Percentiles rank a stretch among this genome's conserved stretches.
Evolutionary conservation across 2,329 filamentous ascomycete genomes (phyloP).

Genomic region (Corinectria fuckeliana): DNA sequence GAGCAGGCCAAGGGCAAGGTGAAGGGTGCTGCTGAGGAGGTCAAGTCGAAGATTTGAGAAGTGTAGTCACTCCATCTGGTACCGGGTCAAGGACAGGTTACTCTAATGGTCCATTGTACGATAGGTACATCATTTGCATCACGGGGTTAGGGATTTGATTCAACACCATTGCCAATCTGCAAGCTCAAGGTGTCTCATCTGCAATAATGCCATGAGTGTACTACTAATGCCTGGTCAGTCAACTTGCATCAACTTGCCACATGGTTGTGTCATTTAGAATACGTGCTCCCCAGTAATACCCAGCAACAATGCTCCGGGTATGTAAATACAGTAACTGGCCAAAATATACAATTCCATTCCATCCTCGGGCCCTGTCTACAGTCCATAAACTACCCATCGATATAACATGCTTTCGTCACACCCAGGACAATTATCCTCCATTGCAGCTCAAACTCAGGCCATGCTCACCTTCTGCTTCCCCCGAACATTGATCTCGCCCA

Average conservation of each 20-base stretch:
- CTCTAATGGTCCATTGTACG: not conserved
- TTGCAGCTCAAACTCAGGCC: slow-evolving; percentile 12
- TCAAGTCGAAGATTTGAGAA: slow-evolving; percentile 41
- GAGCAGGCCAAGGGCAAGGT: slow-evolving; percentile 51
- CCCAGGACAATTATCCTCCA: not conserved
- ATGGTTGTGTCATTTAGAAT: too few species aligned
- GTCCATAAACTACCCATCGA: not conserved
- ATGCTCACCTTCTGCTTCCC: slow-evolving; percentile 33
- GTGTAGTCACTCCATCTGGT: too few species aligned
- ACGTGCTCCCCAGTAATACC: too few species aligned
- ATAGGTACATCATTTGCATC: slow-evolving; percentile 4
- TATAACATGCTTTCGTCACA: not conserved
- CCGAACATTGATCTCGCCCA: slow-evolving; percentile 44
- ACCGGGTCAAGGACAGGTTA: not conserved
- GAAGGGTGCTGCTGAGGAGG: slow-evolving; percentile 51
- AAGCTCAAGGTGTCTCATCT: not conserved
- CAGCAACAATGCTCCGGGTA: too few species aligned
- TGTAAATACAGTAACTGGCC: too few species aligned
- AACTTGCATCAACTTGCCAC: too few species aligned
- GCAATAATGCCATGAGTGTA: too few species aligned
- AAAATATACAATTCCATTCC: too few species aligned
- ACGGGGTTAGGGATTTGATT: slow-evolving; percentile 9
- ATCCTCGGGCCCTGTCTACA: too few species aligned
- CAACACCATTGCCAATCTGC: not conserved
- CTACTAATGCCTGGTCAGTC: too few species aligned